phyloP scores from a whole-genome alignment of 2,329 filamentous ascomycete species.

The Phoma herbarum region DNA sequence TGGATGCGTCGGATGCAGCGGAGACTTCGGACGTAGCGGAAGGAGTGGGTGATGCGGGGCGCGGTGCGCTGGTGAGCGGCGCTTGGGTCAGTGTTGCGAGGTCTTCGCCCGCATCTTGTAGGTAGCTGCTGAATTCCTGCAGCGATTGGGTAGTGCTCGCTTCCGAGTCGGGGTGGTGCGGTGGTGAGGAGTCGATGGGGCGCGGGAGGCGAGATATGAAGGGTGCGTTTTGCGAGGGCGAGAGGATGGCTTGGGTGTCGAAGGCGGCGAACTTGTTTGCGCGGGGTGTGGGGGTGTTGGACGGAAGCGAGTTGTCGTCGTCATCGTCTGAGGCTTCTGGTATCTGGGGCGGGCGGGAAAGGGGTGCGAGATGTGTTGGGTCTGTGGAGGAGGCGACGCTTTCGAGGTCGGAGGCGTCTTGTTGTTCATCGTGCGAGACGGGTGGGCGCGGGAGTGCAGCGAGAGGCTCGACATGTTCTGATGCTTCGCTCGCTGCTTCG shows the following conservation, averaged over 20 bases:
- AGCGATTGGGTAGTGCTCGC: constrained; percentile 46
- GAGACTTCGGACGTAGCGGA: constrained; percentile 19
- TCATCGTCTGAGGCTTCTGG: constrained; percentile 14
- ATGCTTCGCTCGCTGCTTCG: background rate
- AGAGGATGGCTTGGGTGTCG: constrained; percentile 50
- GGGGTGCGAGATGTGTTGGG: constrained; percentile 4
- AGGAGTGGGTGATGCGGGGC: constrained; percentile 23
- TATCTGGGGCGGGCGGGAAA: constrained; percentile 8
- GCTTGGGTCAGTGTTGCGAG: background rate
- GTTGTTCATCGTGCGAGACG: background rate
- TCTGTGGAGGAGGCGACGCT: constrained; percentile 31
- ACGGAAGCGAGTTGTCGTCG: constrained; percentile 23
- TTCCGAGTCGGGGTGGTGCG: constrained; percentile 31
- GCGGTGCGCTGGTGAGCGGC: constrained; percentile 2
- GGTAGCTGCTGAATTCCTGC: constrained; percentile 46
- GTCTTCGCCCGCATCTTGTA: constrained; percentile 27
- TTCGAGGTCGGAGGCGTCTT: constrained; percentile 13
- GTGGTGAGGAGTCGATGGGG: constrained; percentile 12
- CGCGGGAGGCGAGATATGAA: constrained; percentile 25
- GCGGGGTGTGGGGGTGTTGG: constrained; percentile 43
- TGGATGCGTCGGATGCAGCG: background rate
- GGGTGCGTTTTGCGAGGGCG: constrained; percentile 27
- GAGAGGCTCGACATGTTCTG: constrained; percentile 3
- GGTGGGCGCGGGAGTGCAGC: background rate
- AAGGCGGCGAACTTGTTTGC: constrained; percentile 33